phyloP scores from a whole-genome alignment of 2,329 filamentous ascomycete species.

The Fusarium sp. region DNA sequence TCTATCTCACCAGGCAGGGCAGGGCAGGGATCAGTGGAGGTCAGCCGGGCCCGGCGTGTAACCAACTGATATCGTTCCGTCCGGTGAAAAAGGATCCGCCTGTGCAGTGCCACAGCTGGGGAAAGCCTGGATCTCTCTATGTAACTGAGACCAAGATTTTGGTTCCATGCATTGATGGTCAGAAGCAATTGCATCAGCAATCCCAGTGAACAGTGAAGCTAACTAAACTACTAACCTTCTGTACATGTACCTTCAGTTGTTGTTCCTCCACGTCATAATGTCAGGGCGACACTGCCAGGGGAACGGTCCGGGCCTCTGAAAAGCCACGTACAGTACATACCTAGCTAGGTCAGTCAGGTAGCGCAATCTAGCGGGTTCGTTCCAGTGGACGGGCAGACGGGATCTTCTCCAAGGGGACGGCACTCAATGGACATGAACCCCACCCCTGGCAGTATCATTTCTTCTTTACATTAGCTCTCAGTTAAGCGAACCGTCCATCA shows the following conservation, averaged over 20 bases:
- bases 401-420: slow-evolving; percentile 32
- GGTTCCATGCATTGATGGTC: no score
- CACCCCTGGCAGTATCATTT: slow-evolving; percentile 37
- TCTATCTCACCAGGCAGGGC: not conserved
- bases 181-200: no score
- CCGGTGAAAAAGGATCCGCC: slow-evolving; percentile 18
- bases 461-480: slow-evolving; percentile 32
- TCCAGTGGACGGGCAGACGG: slow-evolving; percentile 7
- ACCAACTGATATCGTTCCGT: no score
- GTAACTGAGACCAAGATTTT: no score
- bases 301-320: not conserved
- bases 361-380: slow-evolving; percentile 13
- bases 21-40: slow-evolving; percentile 12
- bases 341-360: not conserved
- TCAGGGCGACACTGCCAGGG: no score
- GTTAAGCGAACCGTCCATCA: slow-evolving; percentile 14
- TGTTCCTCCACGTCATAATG: not conserved
- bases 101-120: slow-evolving; percentile 1
- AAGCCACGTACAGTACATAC: slow-evolving; percentile 16
- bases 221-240: no score
- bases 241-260: no score
- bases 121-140: slow-evolving; percentile 5
- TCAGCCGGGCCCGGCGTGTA: no score
- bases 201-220: not conserved
- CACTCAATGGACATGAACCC: slow-evolving; percentile 25